Conservation (phyloP, 2,329 filamentous ascomycete species). For the Stemphylium lycopersici region DNA sequence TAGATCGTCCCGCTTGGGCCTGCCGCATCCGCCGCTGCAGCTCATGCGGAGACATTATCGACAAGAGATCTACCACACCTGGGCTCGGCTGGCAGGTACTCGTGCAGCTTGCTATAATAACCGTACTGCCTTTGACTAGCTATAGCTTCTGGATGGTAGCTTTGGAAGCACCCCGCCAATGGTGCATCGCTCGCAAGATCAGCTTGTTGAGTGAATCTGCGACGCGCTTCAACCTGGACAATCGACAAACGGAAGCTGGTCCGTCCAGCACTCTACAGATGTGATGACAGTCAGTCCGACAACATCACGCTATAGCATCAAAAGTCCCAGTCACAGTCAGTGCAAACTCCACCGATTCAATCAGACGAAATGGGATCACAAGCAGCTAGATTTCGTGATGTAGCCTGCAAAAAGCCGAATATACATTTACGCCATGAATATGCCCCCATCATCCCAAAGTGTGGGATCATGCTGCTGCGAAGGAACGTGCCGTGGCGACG, state of each 20-base stretch:
- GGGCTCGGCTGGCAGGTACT: background rate
- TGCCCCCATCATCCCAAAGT: constrained; percentile 49
- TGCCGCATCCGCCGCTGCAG: constrained; percentile 10
- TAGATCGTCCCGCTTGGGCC: constrained; percentile 26
- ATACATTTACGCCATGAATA: constrained; percentile 50
- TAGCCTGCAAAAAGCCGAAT: constrained; percentile 45
- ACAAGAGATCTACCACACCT: background rate
- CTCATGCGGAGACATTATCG: background rate
- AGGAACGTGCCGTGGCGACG: constrained; percentile 38
- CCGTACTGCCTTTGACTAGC: background rate
- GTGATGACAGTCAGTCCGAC: too few species aligned
- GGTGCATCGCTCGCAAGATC: too few species aligned
- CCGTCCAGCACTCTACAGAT: too few species aligned
- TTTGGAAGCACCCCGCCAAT: too few species aligned
- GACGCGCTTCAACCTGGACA: too few species aligned
- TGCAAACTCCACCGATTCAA: background rate
- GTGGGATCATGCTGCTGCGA: constrained; percentile 38
- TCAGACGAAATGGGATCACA: constrained; percentile 26
- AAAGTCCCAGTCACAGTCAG: background rate
- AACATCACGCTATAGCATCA: background rate
- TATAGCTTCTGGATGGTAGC: too few species aligned
- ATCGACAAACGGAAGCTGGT: too few species aligned
- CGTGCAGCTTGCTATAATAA: background rate
- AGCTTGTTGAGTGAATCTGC: too few species aligned
- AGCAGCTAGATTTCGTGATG: constrained; percentile 39